Base-by-base conservation (phyloP, 768 basidiomycete genomes). In the Harrya chromipes region DNA sequence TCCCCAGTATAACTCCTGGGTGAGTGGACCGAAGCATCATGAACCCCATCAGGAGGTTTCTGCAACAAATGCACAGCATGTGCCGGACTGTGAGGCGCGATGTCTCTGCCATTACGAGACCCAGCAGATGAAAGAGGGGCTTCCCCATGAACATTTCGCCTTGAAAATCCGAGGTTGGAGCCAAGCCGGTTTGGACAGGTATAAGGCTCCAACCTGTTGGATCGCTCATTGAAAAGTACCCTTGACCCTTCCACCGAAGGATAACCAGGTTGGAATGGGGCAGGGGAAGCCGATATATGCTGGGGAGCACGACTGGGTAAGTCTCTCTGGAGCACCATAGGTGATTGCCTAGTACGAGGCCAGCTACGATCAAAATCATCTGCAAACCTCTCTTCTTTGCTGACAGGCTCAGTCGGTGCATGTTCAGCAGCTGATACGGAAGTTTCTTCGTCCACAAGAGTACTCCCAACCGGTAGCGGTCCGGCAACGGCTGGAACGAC, bases 311-410 rank as follows among this genome's bases (percentile, higher is more conserved):
- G 58, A 53, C 57, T 55, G 64, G 66, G 46, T 69, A 62, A 46
- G 39, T 82, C 82, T 46, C 70, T 73, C 16, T 69, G 69, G 10
- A 73, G 67, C 11, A 70, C 49, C 17, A 75, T 61, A 40, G 80
- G 77, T 19, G 79, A 78, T 34, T 72, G 67, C 50, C 77, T 75
- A 31, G 83, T 82, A 45, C 85, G 82, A n/a, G 93, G 93, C 94
- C 93, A 97, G 60, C 91, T 93, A 43, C 95, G 83, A 71, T 97
- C 95, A 63, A 90, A 95, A 68, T 97, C 94, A 57, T 97, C 93
- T 6, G 80, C 84, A 68, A 95, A 94, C 26, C 94, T 79, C 43
- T 97, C 91, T 55, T 88, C 87, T 65, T 94, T 92, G 55, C 78
- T 80, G 12, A 91, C 83, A 29, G 79, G 80, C n/a, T 65, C 70